phyloP scores from a whole-genome alignment of 1,139 yeast species.

The Debaryomycetaceae sp. region DNA sequence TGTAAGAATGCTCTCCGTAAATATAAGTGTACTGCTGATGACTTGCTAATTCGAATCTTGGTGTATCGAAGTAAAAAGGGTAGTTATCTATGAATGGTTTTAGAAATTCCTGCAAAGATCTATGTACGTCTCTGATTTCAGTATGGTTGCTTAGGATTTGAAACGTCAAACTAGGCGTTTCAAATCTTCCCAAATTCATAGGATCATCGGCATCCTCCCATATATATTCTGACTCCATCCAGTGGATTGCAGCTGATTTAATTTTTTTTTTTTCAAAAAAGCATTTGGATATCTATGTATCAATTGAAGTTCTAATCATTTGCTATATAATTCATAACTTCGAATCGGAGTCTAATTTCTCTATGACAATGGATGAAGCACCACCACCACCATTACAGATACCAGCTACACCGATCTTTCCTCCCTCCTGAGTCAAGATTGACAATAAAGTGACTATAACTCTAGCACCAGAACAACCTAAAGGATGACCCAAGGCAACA shows the following conservation, averaged over 20 bases:
- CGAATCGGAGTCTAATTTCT: conserved; percentile 22
- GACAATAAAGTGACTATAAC: conserved; percentile 74
- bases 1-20: conserved; percentile 41
- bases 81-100: conserved; percentile 36
- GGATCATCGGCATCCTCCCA: conserved; percentile 7
- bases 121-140: background rate
- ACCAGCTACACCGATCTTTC: conserved; percentile 85
- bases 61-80: conserved; percentile 22
- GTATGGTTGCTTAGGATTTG: conserved; percentile 3
- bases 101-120: conserved; percentile 18
- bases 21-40: conserved; percentile 22
- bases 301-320: no score
- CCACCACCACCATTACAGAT: conserved; percentile 98
- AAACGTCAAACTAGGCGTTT: conserved; percentile 4
- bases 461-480: conserved; percentile 95
- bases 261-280: no score
- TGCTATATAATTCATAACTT: conserved; percentile 17
- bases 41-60: conserved; percentile 1
- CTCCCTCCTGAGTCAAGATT: conserved; percentile 69
- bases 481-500: conserved; percentile 90
- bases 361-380: conserved; percentile 50
- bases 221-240: conserved; percentile 3
- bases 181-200: conserved; percentile 3
- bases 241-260: no score
- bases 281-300: no score